A percentile compares a stretch with the other conserved stretches of the same genome.
phyloP scores from a whole-genome alignment of 495 filamentous ascomycete genomes.

The Penicillium tannophilum region DNA sequence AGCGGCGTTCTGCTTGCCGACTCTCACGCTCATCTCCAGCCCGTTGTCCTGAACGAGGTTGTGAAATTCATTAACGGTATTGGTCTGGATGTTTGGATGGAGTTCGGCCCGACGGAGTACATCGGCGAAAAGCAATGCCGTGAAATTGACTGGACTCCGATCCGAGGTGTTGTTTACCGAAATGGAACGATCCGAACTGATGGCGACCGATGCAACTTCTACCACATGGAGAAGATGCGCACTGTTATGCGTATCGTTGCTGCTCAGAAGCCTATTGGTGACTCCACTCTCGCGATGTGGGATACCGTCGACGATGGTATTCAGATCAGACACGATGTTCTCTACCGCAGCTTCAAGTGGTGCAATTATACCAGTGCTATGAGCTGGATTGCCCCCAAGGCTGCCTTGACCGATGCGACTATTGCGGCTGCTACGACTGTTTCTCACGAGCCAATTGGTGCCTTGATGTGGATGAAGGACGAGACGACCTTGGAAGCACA shows the following conservation, averaged over 20 bases:
- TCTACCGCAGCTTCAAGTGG: slow-evolving; percentile 7
- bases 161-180: slow-evolving; percentile 6
- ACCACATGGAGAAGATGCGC: slow-evolving; percentile 7
- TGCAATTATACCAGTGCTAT: slow-evolving; percentile 8
- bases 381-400: slow-evolving; percentile 7
- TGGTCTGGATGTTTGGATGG: slow-evolving; percentile 11
- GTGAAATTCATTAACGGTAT: slow-evolving; percentile 7
- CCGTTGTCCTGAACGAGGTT: slow-evolving; percentile 8
- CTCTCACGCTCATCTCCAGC: slow-evolving; percentile 2
- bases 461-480: slow-evolving; percentile 12
- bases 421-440: slow-evolving; percentile 2
- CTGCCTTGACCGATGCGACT: slow-evolving; percentile 4
- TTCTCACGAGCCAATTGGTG: slow-evolving; percentile 1
- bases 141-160: slow-evolving; percentile 7
- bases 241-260: slow-evolving; percentile 7
- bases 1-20: background rate
- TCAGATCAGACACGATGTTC: slow-evolving; percentile 3
- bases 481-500: slow-evolving; percentile 2
- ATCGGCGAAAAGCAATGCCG: slow-evolving; percentile 7
- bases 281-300: slow-evolving; percentile 8
- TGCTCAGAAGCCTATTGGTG: slow-evolving; percentile 6
- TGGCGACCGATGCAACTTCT: slow-evolving; percentile 6
- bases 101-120: slow-evolving; percentile 4
- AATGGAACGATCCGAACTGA: slow-evolving; percentile 7
- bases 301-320: slow-evolving; percentile 6